Percentiles rank a stretch among this genome's conserved stretches.
Evolutionary conservation across 2,329 filamentous ascomycete species (phyloP).

Genomic region (Orbilia blumenaviensis): DNA sequence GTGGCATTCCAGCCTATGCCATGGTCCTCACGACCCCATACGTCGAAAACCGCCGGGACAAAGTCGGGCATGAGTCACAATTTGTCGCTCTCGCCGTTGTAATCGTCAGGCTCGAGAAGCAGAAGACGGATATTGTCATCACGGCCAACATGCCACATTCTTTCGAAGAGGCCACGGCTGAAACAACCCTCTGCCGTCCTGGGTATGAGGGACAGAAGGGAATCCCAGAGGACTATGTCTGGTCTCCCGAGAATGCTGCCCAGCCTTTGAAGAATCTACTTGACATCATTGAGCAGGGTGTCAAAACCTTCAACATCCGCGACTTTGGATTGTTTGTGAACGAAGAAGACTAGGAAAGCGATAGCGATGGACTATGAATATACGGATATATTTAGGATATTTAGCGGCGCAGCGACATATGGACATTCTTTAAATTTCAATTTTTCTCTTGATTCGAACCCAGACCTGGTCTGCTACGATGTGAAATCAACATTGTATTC

Average conservation of each 20-base stretch:
- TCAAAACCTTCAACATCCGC: constrained; percentile 50
- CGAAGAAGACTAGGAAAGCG: constrained; percentile 27
- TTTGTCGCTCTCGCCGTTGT: constrained; percentile 54
- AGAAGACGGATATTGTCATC: constrained; percentile 57
- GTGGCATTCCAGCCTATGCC: constrained; percentile 34
- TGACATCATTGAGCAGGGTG: constrained; percentile 46
- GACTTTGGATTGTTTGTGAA: constrained; percentile 56
- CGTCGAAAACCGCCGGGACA: constrained; percentile 39
- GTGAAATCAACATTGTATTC: no score
- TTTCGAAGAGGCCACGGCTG: constrained; percentile 39
- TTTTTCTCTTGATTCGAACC: neutral
- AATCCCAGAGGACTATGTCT: constrained; percentile 34
- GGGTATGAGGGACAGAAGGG: constrained; percentile 50
- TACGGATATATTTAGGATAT: neutral
- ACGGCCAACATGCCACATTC: constrained; percentile 57
- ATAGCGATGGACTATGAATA: neutral
- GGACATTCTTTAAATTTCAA: neutral
- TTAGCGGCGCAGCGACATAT: neutral
- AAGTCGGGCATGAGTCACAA: constrained; percentile 33
- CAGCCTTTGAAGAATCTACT: constrained; percentile 44
- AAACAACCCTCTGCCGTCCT: constrained; percentile 55
- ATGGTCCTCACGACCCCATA: constrained; percentile 48
- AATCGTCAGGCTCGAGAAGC: constrained; percentile 54
- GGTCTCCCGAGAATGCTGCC: constrained; percentile 28
- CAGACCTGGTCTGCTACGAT: no score